Conservation (phyloP, 2,329 filamentous ascomycete species). For the Ophiostoma australiae region DNA sequence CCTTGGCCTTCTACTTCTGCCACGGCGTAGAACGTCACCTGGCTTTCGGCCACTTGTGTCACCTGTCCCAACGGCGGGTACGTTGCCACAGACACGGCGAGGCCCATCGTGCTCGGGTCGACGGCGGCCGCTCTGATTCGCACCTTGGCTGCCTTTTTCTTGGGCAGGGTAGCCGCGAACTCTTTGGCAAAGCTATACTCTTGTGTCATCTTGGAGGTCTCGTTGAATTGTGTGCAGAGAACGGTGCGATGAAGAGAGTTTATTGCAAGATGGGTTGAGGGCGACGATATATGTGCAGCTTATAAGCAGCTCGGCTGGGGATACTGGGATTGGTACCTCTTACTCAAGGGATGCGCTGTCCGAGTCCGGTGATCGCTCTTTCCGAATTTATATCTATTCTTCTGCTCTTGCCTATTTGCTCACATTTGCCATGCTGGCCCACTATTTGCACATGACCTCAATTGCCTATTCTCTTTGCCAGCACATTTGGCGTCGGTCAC, state of each 20-base stretch:
- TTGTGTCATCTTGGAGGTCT: constrained; percentile 8
- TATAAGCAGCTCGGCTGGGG: not conserved
- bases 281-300: not conserved
- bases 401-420: not conserved
- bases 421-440: not conserved
- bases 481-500: not conserved
- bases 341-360: constrained; percentile 2
- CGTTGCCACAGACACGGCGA: constrained; percentile 33
- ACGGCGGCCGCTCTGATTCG: not conserved
- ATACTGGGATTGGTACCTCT: not conserved
- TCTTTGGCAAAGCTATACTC: constrained; percentile 27
- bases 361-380: not conserved
- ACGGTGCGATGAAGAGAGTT: not conserved
- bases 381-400: not conserved
- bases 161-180: constrained; percentile 25
- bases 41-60: constrained; percentile 50
- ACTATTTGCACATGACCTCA: constrained; percentile 14
- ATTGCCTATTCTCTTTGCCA: not conserved
- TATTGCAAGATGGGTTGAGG: not conserved
- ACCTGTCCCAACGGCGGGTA: constrained; percentile 73
- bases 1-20: constrained; percentile 63
- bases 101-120: constrained; percentile 20
- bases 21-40: constrained; percentile 61
- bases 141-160: constrained; percentile 6
- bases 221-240: not conserved